phyloP scores from a whole-genome alignment of 257 asterid genomes.

The Phtheirospermum japonicum region DNA sequence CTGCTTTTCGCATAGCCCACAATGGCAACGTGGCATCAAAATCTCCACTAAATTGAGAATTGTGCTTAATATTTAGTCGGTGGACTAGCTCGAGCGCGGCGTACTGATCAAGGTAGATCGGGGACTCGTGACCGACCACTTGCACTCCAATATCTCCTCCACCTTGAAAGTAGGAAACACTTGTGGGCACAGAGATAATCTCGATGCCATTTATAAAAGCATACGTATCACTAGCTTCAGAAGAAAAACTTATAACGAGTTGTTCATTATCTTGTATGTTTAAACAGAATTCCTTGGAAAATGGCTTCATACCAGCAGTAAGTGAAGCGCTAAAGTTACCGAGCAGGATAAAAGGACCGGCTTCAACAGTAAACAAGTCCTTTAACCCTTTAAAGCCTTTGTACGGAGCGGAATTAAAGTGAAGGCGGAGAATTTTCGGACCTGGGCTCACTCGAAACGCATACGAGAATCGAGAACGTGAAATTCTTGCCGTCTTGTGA shows the following conservation, averaged over 20 bases:
- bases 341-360: not conserved
- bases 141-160: not conserved
- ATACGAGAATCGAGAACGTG: not conserved
- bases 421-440: conserved; percentile 3
- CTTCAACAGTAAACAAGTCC: not conserved
- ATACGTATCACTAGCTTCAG: not conserved
- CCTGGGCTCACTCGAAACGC: not conserved
- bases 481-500: not conserved
- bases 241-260: not conserved
- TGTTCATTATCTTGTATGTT: no score
- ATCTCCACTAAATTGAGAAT: no score
- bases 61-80: not conserved
- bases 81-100: not conserved
- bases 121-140: not conserved
- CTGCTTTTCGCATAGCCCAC: conserved; percentile 1
- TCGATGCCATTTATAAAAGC: not conserved
- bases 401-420: not conserved
- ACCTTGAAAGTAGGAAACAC: not conserved
- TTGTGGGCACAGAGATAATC: not conserved
- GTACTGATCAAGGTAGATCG: not conserved
- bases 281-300: no score
- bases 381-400: not conserved
- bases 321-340: no score
- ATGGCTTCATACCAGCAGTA: no score
- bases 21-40: not conserved